phyloP scores from a whole-genome alignment of 108 stramenopile species.

The Schizochytrium sp. region DNA sequence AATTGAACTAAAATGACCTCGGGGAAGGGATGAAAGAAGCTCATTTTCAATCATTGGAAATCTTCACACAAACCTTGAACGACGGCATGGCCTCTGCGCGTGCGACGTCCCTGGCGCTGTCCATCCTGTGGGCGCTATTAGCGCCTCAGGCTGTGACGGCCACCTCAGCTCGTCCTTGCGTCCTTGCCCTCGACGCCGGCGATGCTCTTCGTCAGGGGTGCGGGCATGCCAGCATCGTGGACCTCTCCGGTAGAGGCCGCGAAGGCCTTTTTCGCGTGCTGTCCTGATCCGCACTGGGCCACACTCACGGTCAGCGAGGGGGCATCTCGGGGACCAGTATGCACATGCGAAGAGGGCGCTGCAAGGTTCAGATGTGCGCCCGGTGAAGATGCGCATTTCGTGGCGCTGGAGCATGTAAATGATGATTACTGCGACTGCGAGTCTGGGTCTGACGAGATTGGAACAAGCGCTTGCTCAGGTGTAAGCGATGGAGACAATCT shows the following conservation, averaged over 20 bases:
- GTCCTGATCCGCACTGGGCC: background rate
- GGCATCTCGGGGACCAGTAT: background rate
- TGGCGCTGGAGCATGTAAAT: slow-evolving; percentile 48
- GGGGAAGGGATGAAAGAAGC: no score
- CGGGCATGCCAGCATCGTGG: background rate
- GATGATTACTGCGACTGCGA: slow-evolving; percentile 71
- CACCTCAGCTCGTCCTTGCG: background rate
- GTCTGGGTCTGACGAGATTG: slow-evolving; percentile 66
- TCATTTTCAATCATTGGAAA: no score
- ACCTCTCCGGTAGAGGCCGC: background rate
- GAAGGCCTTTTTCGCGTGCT: slow-evolving; percentile 7
- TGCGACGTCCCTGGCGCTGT: no score
- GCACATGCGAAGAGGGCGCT: background rate
- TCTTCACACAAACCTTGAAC: no score
- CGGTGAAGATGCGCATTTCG: background rate
- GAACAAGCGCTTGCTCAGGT: slow-evolving; percentile 66
- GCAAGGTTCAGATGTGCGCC: slow-evolving; percentile 9
- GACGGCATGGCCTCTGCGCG: no score
- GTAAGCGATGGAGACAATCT: background rate
- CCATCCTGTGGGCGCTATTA: no score
- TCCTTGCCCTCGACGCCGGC: background rate
- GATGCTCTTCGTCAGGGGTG: background rate
- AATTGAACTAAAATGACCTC: no score
- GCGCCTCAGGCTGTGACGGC: no score
- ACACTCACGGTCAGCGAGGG: background rate